Evolutionary conservation across 768 basidiomycete species (phyloP).

Genomic region (Lepiota brunneoincarnata): DNA sequence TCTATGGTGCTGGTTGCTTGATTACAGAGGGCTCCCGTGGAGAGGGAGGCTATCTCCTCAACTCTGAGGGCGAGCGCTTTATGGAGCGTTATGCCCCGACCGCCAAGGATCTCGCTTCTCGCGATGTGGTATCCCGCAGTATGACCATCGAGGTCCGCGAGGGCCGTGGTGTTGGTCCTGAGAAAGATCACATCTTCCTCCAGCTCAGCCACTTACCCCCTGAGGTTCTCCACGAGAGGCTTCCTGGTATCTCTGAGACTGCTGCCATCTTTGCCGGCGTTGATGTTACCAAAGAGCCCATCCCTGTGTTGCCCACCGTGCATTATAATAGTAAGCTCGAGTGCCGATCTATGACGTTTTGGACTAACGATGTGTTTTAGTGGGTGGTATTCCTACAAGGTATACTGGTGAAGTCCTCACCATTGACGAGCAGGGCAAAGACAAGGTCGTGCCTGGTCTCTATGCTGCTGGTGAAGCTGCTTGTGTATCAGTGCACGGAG

Average conservation of each 20-base stretch:
- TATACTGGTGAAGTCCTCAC: slow-evolving; percentile 98
- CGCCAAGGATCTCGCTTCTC: slow-evolving; percentile 98
- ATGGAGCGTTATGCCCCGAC: slow-evolving; percentile 99
- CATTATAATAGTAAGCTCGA: slow-evolving; percentile 90
- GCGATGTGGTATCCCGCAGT: slow-evolving; percentile 97
- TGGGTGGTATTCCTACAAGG: slow-evolving; percentile 99
- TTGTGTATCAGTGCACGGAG: slow-evolving; percentile 98
- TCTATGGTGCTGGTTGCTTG: slow-evolving; percentile 98
- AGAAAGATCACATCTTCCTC: slow-evolving; percentile 95
- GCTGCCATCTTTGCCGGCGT: slow-evolving; percentile 99
- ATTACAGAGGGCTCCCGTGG: slow-evolving; percentile 99
- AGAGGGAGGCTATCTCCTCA: slow-evolving; percentile 97
- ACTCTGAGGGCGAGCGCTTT: slow-evolving; percentile 98
- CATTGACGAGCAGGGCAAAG: slow-evolving; percentile 83
- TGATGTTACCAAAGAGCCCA: slow-evolving; percentile 99
- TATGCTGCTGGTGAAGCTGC: slow-evolving; percentile 99
- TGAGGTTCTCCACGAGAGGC: slow-evolving; percentile 91
- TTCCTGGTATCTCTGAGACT: slow-evolving; percentile 99
- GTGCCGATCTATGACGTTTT: background rate
- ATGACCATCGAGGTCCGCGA: slow-evolving; percentile 99
- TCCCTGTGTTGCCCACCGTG: slow-evolving; percentile 96
- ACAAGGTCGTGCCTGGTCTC: slow-evolving; percentile 91
- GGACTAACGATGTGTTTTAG: slow-evolving; percentile 33
- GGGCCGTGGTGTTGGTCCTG: slow-evolving; percentile 97
- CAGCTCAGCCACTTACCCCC: slow-evolving; percentile 97